These are phyloP conservation scores for Aotearoamyces nothofagi DNA, from an alignment of 2,329 filamentous ascomycete species.

Conservation along the genomic window DNA sequence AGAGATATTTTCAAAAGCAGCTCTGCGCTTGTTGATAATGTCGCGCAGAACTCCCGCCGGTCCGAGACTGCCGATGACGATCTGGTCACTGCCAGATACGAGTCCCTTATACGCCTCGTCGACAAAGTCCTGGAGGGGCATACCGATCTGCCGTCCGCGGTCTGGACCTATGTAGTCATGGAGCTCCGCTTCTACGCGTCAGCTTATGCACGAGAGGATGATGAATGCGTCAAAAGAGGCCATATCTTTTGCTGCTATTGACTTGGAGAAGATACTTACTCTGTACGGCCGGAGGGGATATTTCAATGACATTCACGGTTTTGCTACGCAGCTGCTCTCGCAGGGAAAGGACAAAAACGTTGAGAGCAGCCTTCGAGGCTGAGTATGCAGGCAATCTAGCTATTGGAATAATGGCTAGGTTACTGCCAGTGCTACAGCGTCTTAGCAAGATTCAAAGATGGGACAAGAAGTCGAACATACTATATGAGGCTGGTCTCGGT, in stretches of 20 bases:
- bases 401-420: slow-evolving; percentile 9
- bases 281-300: slow-evolving; percentile 20
- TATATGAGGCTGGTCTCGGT: too few relatives aligned
- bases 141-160: slow-evolving; percentile 27
- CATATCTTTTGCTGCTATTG: too few relatives aligned
- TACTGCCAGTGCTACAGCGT: too few relatives aligned
- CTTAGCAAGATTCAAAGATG: too few relatives aligned
- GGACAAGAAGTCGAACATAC: too few relatives aligned
- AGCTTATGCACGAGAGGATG: too few relatives aligned
- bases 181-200: slow-evolving; percentile 24
- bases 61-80: slow-evolving; percentile 13
- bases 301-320: slow-evolving; percentile 25
- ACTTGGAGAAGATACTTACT: too few relatives aligned
- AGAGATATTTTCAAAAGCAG: too few relatives aligned
- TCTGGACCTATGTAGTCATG: slow-evolving; percentile 29
- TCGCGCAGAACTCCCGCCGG: too few relatives aligned
- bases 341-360: slow-evolving; percentile 25
- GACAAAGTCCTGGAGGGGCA: slow-evolving; percentile 29
- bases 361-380: slow-evolving; percentile 29
- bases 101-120: slow-evolving; percentile 18
- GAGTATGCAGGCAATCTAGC: slow-evolving; percentile 20
- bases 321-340: slow-evolving; percentile 23
- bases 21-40: too few relatives aligned
- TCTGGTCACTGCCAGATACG: slow-evolving; percentile 7
- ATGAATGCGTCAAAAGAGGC: too few relatives aligned